Evolutionary conservation across 164 flowering plant genomes (phyloP), one percentile per base, ranked within the genome.

Genomic region (Stephania cephalantha): DNA sequence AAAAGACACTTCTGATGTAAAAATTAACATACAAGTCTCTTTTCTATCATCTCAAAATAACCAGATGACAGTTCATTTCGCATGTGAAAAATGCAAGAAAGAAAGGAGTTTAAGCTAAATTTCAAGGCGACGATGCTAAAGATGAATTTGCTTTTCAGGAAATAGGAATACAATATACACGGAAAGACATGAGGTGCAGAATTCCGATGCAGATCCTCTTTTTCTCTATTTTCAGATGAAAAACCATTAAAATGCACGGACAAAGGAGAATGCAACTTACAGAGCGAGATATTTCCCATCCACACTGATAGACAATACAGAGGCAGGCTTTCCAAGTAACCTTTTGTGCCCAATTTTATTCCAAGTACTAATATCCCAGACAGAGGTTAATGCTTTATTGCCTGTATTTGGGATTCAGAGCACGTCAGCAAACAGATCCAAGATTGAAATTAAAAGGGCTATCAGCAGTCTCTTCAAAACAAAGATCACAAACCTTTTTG

Each of bases 261-360:
- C 20, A n/a, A 61, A 61, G 25, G 66, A 20, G 7, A n/a, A 18
- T 9, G 18, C 66, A 61, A 61, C 99, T 89, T 85, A 96, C 99
- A 87, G 75, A 44, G 97, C 97, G 84, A 96, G 92, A 86, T 96
- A 93, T 82, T 96, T 96, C 73, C 98, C 98, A 83, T 95, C 99
- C 79, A 80, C 52, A 83, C 98, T 96, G 74, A 86, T 77, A 42
- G 98, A 87, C 89, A 96, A 83, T 65, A 85, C 77, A 9, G 93
- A 85, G 80, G 92, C 92, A 71, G 94, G 88, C 84, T 95, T 95
- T 78, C 80, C 79, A 52, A 88, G 86, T 20, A 92, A 83, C 83
- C 83, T 84, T 85, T 92, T 93, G 78, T 89, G 84, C 69, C 99
- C 99, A 79, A 96, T 88, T 85, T 76, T 91, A 5, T 89, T 86